A percentile compares a stretch with the other conserved stretches of the same genome.
These are phyloP conservation scores for Alternaria brassicae DNA, from an alignment of 2,329 filamentous ascomycete species.

Conservation along the genomic window DNA sequence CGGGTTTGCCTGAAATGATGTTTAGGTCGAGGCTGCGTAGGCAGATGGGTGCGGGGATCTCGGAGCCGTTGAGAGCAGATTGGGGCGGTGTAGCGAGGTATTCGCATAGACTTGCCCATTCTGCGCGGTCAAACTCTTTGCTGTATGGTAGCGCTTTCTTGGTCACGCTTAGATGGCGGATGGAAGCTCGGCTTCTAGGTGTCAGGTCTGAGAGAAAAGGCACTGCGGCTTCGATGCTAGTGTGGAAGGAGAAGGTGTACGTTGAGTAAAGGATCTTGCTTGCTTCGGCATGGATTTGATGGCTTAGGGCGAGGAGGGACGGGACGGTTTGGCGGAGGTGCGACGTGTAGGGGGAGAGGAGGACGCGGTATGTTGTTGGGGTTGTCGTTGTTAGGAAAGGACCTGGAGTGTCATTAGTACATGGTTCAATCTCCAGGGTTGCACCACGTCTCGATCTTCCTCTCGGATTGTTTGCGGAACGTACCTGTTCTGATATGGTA, in stretches of 20 bases:
- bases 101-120: slow-evolving; percentile 62
- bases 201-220: slow-evolving; percentile 67
- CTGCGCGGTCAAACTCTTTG: slow-evolving; percentile 63
- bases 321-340: slow-evolving; percentile 54
- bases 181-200: slow-evolving; percentile 54
- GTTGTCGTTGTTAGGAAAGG: slow-evolving; percentile 54
- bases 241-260: slow-evolving; percentile 67
- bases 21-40: slow-evolving; percentile 52
- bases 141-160: slow-evolving; percentile 63
- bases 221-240: slow-evolving; percentile 65
- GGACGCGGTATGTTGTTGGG: slow-evolving; percentile 64
- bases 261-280: slow-evolving; percentile 62
- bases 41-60: neutral
- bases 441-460: no score
- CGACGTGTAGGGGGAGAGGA: slow-evolving; percentile 53
- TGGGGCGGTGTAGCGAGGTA: slow-evolving; percentile 36
- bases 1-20: slow-evolving; percentile 63
- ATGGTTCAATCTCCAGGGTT: neutral
- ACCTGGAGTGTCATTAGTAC: slow-evolving; percentile 36
- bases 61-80: neutral
- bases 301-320: slow-evolving; percentile 36
- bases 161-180: slow-evolving; percentile 61
- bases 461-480: slow-evolving; percentile 1
- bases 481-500: slow-evolving; percentile 50
- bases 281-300: slow-evolving; percentile 62